A percentile compares a stretch with the other conserved stretches of the same genome.
Conservation (phyloP, 441 rosid species). For the Corymbia calophylla region DNA sequence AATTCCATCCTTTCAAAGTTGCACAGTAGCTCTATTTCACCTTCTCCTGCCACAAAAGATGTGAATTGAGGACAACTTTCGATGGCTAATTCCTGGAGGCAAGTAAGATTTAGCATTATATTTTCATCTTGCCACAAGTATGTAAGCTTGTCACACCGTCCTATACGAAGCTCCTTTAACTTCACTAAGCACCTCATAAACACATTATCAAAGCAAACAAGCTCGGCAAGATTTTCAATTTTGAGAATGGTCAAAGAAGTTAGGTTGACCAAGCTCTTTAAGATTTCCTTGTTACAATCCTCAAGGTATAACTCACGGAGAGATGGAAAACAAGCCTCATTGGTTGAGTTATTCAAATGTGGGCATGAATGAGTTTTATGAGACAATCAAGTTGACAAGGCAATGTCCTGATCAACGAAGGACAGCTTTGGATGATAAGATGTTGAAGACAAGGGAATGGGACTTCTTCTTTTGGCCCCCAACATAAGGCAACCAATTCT, state of each 20-base stretch:
- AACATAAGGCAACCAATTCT: not conserved
- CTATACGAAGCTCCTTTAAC: not conserved
- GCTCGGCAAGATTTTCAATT: not conserved
- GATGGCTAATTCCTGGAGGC: not conserved
- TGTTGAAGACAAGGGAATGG: not conserved
- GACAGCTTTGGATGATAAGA: not conserved
- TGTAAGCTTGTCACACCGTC: not conserved
- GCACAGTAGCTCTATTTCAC: not conserved
- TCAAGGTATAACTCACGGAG: not conserved
- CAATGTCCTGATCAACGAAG: not conserved
- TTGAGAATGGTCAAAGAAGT: not conserved
- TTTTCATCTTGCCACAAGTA: not conserved
- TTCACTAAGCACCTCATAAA: not conserved
- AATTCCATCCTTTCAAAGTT: not conserved
- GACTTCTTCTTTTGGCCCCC: not conserved
- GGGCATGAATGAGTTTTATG: not conserved
- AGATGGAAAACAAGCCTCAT: not conserved
- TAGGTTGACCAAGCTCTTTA: not conserved
- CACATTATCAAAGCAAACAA: not conserved
- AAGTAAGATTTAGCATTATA: not conserved
- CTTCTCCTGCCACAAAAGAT: not conserved
- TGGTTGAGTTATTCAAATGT: not conserved
- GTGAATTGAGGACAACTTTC: not conserved
- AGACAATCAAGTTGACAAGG: not conserved
- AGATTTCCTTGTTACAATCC: not conserved